A percentile compares a stretch with the other conserved stretches of the same genome.
Conservation (phyloP, 345 rosid species). For the Clarkia xantiana region DNA sequence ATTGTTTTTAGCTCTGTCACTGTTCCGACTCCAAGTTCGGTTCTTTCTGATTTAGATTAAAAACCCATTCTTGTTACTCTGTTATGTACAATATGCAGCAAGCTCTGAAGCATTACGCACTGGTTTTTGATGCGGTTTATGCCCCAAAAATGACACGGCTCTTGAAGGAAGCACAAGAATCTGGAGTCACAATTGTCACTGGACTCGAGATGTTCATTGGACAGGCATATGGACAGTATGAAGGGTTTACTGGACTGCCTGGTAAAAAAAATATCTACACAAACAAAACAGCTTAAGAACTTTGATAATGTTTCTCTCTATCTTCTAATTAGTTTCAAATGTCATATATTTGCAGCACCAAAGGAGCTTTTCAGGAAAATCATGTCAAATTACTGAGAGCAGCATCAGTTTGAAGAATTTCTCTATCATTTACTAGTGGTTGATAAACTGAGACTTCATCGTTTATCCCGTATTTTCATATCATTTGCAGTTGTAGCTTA, state of each 20-base stretch:
- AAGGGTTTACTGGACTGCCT: constrained; percentile 49
- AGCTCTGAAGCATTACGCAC: constrained; percentile 51
- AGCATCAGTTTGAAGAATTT: background rate
- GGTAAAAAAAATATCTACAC: constrained; percentile 1
- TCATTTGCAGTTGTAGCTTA: no score
- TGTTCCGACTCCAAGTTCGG: background rate
- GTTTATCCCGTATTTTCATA: no score
- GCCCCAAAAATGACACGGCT: constrained; percentile 77
- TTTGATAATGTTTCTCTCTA: no score
- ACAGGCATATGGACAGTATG: constrained; percentile 80
- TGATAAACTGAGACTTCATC: no score
- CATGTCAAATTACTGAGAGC: constrained; percentile 42
- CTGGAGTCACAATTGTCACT: constrained; percentile 52
- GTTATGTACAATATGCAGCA: constrained; percentile 20
- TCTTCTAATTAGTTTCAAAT: background rate
- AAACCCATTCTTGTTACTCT: no score
- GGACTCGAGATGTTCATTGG: constrained; percentile 90
- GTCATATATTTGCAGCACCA: constrained; percentile 53
- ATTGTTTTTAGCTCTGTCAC: background rate
- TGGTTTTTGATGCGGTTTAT: constrained; percentile 82
- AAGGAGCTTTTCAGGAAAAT: constrained; percentile 53
- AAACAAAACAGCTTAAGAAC: no score
- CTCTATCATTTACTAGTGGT: no score
- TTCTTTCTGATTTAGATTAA: no score
- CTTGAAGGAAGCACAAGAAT: constrained; percentile 70